Evolutionary conservation across 176 grass and related monocot species (phyloP), one percentile per base, ranked within the genome.

Genomic region (Lolium perenne): DNA sequence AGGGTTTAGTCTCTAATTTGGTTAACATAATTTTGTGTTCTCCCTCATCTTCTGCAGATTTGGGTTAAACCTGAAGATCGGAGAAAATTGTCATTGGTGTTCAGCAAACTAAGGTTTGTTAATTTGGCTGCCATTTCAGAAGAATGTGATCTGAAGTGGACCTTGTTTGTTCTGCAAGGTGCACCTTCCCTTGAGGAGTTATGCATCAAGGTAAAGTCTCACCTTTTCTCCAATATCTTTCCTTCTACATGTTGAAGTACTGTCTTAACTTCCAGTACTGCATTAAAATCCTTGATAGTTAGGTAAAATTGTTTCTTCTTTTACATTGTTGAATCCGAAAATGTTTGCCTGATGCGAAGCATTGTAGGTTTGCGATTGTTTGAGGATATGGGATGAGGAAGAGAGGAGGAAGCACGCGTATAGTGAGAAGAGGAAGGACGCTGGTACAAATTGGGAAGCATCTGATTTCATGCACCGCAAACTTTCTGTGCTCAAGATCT

Each of bases 61-160:
- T 80, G 58, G 77, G 7, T 79, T 45, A 12, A 23, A 6, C 76
- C 76, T 45, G 56, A 79, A 79, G 76, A 8, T 22, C 76, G 54
- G 13, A 8, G 7, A 43, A 11, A 50, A 1, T 50, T 80, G 14
- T 65, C 0, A 13, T 12, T 0, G 5, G 78, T 80, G 1, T 80
- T 80, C 22, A 0, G 4, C 41, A 66, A 35, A 65, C 14, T 80
- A 65, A 65, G 1, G 60, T 0, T 49, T 65, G 59, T 80, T 1
- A 65, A 26, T 11, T 32, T 80, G 59, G 6, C 26, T 3, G 25
- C 15, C 13, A 69, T 69, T 18, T 69, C 66, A 4, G 8, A 40
- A 20, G 66, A 69, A 40, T 71, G 68, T 21, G 41, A 72, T 47
- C 40, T 72, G 9, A 14, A 0, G 21, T 72, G 69, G 69, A 47